These are phyloP conservation scores for Orbilia blumenaviensis DNA, from an alignment of 2,329 filamentous ascomycete genomes.

Conservation along the genomic window DNA sequence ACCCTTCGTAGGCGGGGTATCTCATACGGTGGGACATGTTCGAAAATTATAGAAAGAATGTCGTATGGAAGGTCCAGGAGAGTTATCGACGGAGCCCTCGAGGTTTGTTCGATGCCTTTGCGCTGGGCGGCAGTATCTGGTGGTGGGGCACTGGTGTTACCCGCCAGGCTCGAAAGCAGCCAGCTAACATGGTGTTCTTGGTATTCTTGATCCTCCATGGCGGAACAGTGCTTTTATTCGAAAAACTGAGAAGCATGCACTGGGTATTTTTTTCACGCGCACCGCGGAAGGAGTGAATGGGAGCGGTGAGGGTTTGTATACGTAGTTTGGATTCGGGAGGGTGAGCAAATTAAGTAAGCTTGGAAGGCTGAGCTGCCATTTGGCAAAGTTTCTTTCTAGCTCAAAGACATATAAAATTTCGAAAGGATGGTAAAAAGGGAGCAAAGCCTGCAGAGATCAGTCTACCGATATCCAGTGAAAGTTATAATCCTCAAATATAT, in stretches of 20 bases:
- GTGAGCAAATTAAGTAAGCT: conserved; percentile 1
- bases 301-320: neutral
- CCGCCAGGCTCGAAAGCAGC: conserved; percentile 28
- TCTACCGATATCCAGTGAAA: neutral
- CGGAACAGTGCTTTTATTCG: neutral
- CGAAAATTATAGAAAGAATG: conserved; percentile 41
- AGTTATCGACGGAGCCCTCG: conserved; percentile 8
- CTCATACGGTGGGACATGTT: conserved; percentile 44
- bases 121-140: conserved; percentile 23
- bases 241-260: neutral
- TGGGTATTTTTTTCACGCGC: neutral
- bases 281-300: conserved; percentile 8
- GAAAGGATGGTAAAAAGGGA: neutral
- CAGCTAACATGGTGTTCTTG: conserved; percentile 14
- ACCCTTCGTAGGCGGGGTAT: conserved; percentile 38
- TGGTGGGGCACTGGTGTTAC: conserved; percentile 19
- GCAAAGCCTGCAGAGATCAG: neutral
- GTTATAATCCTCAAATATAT: neutral
- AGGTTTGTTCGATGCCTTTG: conserved; percentile 18
- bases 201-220: neutral
- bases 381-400: neutral
- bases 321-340: neutral
- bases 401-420: neutral
- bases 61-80: conserved; percentile 49
- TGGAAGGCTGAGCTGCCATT: neutral